Conservation (phyloP, 169 alveolate genomes). For the Toxoplasma gondii region DNA sequence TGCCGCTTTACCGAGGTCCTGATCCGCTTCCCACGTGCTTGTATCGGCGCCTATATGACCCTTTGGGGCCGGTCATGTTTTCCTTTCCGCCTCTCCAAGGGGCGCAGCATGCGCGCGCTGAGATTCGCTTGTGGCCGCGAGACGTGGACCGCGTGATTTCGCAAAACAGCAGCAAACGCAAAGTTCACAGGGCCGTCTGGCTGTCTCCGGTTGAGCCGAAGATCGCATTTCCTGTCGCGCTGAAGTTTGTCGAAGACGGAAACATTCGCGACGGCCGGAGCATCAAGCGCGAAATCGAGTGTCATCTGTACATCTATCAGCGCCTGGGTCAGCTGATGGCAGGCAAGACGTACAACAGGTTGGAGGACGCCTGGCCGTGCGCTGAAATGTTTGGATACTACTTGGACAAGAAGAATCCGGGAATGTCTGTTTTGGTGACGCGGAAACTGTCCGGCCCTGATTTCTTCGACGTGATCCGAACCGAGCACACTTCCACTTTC, state of each 20-base stretch:
- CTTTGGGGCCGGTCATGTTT: constrained; percentile 83
- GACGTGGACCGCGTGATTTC: constrained; percentile 77
- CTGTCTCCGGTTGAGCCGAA: constrained; percentile 74
- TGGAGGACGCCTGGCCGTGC: constrained; percentile 88
- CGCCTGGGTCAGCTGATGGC: constrained; percentile 71
- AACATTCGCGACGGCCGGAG: constrained; percentile 86
- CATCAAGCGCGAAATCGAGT: constrained; percentile 86
- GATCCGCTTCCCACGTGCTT: constrained; percentile 57
- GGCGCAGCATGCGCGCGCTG: constrained; percentile 77
- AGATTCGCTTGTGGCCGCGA: constrained; percentile 79
- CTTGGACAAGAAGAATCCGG: constrained; percentile 84
- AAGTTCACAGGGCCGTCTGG: constrained; percentile 85
- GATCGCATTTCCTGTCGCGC: constrained; percentile 82
- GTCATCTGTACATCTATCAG: constrained; percentile 86
- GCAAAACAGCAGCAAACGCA: constrained; percentile 84
- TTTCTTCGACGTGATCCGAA: constrained; percentile 83
- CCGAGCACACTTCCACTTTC: constrained; percentile 78
- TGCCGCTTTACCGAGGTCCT: constrained; percentile 39
- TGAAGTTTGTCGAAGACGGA: constrained; percentile 86
- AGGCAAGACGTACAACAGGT: constrained; percentile 56
- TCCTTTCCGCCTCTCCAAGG: constrained; percentile 79
- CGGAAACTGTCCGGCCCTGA: constrained; percentile 87
- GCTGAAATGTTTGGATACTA: constrained; percentile 86
- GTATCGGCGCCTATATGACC: constrained; percentile 80
- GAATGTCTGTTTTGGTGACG: constrained; percentile 79